Evolutionary conservation across 768 basidiomycete species (phyloP).

Genomic region (Tricholoma flavovirens): DNA sequence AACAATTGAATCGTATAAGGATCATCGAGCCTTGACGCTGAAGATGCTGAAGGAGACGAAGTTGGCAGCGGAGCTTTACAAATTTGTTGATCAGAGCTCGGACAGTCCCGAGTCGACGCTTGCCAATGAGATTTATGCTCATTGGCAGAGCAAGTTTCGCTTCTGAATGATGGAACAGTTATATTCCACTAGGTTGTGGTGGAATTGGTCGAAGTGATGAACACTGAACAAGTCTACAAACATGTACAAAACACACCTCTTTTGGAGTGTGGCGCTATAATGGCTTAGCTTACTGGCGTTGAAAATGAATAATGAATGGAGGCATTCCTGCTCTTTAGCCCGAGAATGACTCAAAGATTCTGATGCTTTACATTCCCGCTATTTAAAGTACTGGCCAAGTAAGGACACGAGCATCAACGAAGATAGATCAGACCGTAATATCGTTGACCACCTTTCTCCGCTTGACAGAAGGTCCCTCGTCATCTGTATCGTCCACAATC

Average conservation of each 20-base stretch:
- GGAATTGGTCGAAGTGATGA: neutral
- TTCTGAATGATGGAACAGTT: neutral
- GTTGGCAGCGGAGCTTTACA: conserved; percentile 9
- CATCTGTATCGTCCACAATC: conserved; percentile 56
- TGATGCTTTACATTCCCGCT: neutral
- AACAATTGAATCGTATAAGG: conserved; percentile 7
- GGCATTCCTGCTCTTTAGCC: too few species aligned
- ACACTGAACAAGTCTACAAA: neutral
- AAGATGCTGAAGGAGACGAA: conserved; percentile 14
- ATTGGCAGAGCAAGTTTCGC: neutral
- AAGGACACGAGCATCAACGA: neutral
- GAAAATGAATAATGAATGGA: too few species aligned
- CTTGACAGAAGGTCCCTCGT: conserved; percentile 51
- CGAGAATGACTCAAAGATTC: neutral
- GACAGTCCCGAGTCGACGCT: neutral
- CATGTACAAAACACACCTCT: too few species aligned
- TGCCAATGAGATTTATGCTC: neutral
- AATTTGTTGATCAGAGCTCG: neutral
- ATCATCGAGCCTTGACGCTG: conserved; percentile 13
- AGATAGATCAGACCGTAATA: neutral
- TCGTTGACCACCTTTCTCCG: conserved; percentile 43
- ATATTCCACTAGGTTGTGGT: neutral
- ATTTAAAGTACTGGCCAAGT: neutral
- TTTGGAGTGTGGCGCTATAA: too few species aligned
- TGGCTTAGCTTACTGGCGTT: too few species aligned